Evolutionary conservation across 495 filamentous ascomycete species (phyloP), one percentile per base, ranked within the genome.

Genomic region (Podospora appendiculata): DNA sequence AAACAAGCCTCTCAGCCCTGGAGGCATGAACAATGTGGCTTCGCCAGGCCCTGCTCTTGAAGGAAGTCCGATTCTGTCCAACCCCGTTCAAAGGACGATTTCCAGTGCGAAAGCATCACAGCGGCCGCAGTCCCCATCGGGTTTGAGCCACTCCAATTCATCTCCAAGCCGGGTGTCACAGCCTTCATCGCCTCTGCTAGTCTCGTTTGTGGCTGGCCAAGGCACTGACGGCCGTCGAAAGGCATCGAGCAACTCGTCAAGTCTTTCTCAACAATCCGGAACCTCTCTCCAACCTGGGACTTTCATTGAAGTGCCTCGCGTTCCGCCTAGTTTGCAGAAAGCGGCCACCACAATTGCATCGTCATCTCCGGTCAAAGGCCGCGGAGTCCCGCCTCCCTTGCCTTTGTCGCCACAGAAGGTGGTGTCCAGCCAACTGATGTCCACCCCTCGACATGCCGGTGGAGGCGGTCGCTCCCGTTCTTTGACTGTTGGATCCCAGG

Each of bases 401-500:
- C 67, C 73, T 6, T 58, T 77, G 4, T 80, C 74, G 10, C 79
- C 75, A 6, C 76, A 75, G 55, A 82, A 74, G 66, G 43, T 52
- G 1, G 42, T 57, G 11, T 25, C 57, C 3, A 57, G 42, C 38
- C 64, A 67, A 40, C 56, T 64, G 17, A 65, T 75, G 56, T 68
- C 69, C 2, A 77, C 70, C 6, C 74, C 70, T 13, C 71, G 72
- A 32, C 73, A 79, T 46, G 62, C 62, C 43, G 69, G 71, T 11
- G 67, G 75, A 6, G 61, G 61, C 9, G 73, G 68, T 39, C 82
- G 93, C 51, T 83, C 89, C 32, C 78, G 93, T 48, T 97, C 93
- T 19, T 81, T 95, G 56, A 98, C 93, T 2, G 88, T 96, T 50
- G 93, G 93, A 7, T 97, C 93, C 16, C 87, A 95, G 62, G 93